Evolutionary conservation across 2,329 filamentous ascomycete species (phyloP).

Genomic region (Ophiostoma piceae): DNA sequence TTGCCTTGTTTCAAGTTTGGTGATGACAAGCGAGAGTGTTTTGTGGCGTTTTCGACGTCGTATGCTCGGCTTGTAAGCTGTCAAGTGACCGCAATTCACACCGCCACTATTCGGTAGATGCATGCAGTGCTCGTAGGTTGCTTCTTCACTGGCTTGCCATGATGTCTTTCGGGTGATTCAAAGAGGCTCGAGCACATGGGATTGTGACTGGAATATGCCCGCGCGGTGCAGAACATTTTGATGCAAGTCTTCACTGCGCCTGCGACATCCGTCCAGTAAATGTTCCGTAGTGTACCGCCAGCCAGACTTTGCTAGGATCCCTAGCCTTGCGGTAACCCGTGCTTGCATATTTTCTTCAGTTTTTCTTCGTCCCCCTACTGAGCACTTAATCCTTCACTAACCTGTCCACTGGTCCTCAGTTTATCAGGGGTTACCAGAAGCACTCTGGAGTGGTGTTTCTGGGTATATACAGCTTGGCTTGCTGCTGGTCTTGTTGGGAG

Average conservation of each 20-base stretch:
- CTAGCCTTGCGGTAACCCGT: neutral
- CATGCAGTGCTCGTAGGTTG: neutral
- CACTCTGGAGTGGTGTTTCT: neutral
- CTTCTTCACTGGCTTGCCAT: neutral
- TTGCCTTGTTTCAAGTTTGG: neutral
- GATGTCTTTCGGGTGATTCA: neutral
- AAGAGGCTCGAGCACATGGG: neutral
- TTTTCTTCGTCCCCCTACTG: too few species aligned
- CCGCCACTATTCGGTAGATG: neutral
- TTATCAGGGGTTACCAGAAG: neutral
- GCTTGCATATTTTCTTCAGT: neutral
- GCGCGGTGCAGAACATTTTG: neutral
- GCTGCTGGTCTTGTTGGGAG: conserved; percentile 9
- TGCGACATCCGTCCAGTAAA: neutral
- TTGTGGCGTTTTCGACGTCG: neutral
- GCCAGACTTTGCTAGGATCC: neutral
- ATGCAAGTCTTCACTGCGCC: neutral
- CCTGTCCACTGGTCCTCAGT: neutral
- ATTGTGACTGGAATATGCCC: neutral
- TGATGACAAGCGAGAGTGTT: neutral
- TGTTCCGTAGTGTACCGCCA: neutral
- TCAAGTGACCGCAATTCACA: conserved; percentile 1
- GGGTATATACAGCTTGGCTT: neutral
- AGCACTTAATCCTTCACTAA: neutral
- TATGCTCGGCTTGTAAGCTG: neutral